Evolutionary conservation across 495 filamentous ascomycete genomes (phyloP).

Genomic region (Daldinia caldariorum): DNA sequence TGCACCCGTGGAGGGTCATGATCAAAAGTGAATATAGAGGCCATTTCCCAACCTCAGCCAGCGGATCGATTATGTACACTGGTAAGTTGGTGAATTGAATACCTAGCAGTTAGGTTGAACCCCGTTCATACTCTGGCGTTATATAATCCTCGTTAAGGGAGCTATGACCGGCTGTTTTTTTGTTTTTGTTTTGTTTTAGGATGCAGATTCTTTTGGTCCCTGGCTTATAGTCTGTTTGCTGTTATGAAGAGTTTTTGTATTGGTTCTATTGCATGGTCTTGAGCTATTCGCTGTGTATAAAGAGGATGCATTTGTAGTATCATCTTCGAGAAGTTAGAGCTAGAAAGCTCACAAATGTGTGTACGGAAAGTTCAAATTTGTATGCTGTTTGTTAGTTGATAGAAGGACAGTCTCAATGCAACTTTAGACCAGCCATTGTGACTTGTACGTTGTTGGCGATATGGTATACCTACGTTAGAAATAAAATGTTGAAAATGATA

Average conservation of each 20-base stretch:
- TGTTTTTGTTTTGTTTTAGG: no score
- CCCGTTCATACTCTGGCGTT: constrained; percentile 2
- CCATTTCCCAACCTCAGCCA: constrained; percentile 66
- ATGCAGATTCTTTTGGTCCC: not conserved
- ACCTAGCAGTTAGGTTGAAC: not conserved
- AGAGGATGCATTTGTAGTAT: constrained; percentile 63
- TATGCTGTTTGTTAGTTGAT: constrained; percentile 14
- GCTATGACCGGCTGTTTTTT: not conserved
- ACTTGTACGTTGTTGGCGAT: constrained; percentile 11
- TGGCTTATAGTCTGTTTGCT: constrained; percentile 27
- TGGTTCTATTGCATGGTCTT: constrained; percentile 42
- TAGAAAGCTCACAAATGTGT: constrained; percentile 30
- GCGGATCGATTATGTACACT: constrained; percentile 1
- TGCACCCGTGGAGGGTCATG: constrained; percentile 85
- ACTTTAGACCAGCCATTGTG: constrained; percentile 34
- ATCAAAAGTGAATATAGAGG: constrained; percentile 95
- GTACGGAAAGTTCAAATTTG: not conserved
- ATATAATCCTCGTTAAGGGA: not conserved
- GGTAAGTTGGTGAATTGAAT: not conserved
- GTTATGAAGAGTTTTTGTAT: constrained; percentile 30
- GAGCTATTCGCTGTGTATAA: constrained; percentile 46
- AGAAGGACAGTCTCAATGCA: constrained; percentile 16
- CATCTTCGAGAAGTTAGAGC: constrained; percentile 62
- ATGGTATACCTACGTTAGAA: not conserved
- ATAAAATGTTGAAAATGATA: not conserved